phyloP scores from a whole-genome alignment of 305 asterid genomes.

The Stenogyne calaminthoides region DNA sequence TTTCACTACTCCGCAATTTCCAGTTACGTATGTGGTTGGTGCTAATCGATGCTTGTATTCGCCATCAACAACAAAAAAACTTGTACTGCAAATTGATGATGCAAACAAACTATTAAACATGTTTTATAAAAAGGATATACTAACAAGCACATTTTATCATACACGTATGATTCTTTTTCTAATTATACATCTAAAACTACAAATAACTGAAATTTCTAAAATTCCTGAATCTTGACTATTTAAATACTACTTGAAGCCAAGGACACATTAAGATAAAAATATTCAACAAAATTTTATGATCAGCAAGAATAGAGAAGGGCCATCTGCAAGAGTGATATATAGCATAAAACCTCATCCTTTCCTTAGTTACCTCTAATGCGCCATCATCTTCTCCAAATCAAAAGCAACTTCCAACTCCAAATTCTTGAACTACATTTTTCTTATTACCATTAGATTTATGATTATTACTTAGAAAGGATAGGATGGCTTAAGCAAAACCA shows the following conservation, averaged over 20 bases:
- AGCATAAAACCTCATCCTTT: background rate
- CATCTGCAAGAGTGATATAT: background rate
- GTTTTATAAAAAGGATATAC: too few relatives aligned
- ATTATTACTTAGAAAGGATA: background rate
- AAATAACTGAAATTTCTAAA: background rate
- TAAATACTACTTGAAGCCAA: background rate
- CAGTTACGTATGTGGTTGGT: conserved; percentile 56
- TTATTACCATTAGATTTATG: background rate
- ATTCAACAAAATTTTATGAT: background rate
- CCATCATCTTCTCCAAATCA: background rate
- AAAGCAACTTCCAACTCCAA: background rate
- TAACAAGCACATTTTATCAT: background rate
- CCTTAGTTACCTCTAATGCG: background rate
- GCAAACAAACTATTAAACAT: conserved; percentile 22
- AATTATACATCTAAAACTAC: background rate
- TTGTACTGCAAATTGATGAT: conserved; percentile 52
- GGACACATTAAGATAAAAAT: background rate
- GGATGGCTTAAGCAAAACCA: background rate
- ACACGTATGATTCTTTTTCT: background rate
- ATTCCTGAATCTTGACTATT: background rate
- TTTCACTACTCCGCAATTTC: conserved; percentile 68
- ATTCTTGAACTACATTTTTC: background rate
- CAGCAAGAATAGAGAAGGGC: background rate
- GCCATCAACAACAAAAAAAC: conserved; percentile 69
- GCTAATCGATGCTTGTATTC: conserved; percentile 74